Conservation (phyloP, 768 basidiomycete genomes). For the Hydnomerulius pinastri region DNA sequence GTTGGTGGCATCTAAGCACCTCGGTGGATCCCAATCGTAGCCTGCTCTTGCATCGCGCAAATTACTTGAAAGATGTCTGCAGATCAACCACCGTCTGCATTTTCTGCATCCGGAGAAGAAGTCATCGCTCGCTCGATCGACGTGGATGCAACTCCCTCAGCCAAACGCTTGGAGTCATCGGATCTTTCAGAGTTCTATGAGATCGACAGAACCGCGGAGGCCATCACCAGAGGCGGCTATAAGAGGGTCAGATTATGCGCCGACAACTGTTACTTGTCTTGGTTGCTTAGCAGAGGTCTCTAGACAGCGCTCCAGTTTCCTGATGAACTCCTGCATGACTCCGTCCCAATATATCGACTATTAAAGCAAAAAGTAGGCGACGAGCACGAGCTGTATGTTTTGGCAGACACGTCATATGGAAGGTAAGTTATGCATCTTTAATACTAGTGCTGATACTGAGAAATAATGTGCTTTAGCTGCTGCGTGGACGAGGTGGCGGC, state of each 20-base stretch:
- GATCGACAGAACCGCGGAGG: constrained; percentile 61
- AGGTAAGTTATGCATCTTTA: constrained; percentile 49
- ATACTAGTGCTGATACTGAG: constrained; percentile 1
- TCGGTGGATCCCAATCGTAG: neutral
- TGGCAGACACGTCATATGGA: constrained; percentile 98
- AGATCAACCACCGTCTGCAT: constrained; percentile 29
- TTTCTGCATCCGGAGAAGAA: constrained; percentile 63
- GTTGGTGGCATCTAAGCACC: neutral
- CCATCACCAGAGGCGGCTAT: constrained; percentile 63
- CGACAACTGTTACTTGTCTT: neutral
- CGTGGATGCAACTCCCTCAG: constrained; percentile 41
- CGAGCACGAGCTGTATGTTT: constrained; percentile 71
- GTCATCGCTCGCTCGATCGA: constrained; percentile 60
- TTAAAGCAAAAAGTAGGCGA: constrained; percentile 54
- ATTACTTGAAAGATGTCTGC: constrained; percentile 14
- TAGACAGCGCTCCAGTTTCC: constrained; percentile 95
- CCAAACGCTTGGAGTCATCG: constrained; percentile 25
- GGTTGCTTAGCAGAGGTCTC: constrained; percentile 1
- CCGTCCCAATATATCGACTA: constrained; percentile 76
- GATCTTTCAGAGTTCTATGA: constrained; percentile 74
- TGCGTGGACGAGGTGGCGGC: constrained; percentile 97
- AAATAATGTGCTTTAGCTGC: constrained; percentile 49
- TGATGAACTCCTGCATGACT: constrained; percentile 85
- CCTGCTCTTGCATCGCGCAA: neutral
- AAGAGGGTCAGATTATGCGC: constrained; percentile 55